These are phyloP conservation scores for Beauveria australis DNA, from an alignment of 2,329 filamentous ascomycete genomes.

Conservation along the genomic window DNA sequence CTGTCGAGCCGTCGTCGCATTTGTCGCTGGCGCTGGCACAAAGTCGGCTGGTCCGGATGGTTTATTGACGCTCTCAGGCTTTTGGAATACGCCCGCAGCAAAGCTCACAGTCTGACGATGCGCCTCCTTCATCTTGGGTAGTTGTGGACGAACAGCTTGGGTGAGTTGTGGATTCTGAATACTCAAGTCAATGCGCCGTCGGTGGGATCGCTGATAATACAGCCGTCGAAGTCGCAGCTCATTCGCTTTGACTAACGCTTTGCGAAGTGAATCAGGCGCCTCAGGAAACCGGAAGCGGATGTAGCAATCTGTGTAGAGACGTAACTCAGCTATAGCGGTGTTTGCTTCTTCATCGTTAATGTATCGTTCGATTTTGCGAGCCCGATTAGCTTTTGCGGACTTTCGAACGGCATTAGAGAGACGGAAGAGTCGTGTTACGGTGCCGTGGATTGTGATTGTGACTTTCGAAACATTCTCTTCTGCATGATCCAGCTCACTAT, in stretches of 20 bases:
- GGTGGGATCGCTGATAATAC: slow-evolving; percentile 15
- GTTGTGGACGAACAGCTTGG: background rate
- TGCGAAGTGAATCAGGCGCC: slow-evolving; percentile 19
- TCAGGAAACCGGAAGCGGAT: slow-evolving; percentile 20
- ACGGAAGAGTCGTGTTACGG: slow-evolving; percentile 21
- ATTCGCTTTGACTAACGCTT: slow-evolving; percentile 15
- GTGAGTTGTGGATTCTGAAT: slow-evolving; percentile 6
- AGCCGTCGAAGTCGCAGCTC: slow-evolving; percentile 16
- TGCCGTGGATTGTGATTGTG: slow-evolving; percentile 17
- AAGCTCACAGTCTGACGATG: slow-evolving; percentile 11
- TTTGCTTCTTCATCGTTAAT: slow-evolving; percentile 21
- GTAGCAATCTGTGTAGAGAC: slow-evolving; percentile 22
- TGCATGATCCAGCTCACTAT: slow-evolving; percentile 10
- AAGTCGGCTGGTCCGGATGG: background rate
- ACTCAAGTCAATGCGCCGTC: slow-evolving; percentile 14
- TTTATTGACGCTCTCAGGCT: slow-evolving; percentile 9
- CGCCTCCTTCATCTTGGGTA: slow-evolving; percentile 12
- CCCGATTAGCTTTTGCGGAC: slow-evolving; percentile 19
- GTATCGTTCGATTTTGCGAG: slow-evolving; percentile 17
- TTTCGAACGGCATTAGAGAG: slow-evolving; percentile 21
- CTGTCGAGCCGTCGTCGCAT: slow-evolving; percentile 18
- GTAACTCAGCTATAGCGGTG: slow-evolving; percentile 19
- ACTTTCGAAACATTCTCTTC: slow-evolving; percentile 18
- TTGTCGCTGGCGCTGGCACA: slow-evolving; percentile 12
- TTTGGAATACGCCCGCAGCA: slow-evolving; percentile 6